phyloP scores from a whole-genome alignment of 2,329 filamentous ascomycete species.

The Dactylonectria estremocensis region DNA sequence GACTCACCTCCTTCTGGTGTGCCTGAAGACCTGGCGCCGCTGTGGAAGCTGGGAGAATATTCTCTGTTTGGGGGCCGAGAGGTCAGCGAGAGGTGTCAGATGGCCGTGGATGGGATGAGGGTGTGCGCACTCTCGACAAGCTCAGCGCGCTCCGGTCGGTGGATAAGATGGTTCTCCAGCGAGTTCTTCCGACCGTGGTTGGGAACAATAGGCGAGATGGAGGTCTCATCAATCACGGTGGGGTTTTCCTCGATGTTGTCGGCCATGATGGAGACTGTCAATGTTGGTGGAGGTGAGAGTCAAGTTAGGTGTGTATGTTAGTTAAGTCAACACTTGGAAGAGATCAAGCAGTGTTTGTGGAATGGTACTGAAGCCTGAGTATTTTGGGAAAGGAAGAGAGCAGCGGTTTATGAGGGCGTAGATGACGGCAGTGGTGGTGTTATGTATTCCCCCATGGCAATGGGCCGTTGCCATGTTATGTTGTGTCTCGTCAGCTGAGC shows the following conservation, averaged over 20 bases:
- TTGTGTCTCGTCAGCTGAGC: slow-evolving; percentile 44
- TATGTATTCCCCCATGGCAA: slow-evolving; percentile 44
- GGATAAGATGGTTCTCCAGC: slow-evolving; percentile 79
- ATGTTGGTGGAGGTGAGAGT: slow-evolving; percentile 10
- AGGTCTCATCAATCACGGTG: slow-evolving; percentile 63
- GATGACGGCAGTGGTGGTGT: slow-evolving; percentile 38
- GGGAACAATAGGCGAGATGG: slow-evolving; percentile 69
- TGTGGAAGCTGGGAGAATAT: slow-evolving; percentile 86
- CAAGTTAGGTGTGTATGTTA: too few species aligned
- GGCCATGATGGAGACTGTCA: slow-evolving; percentile 45
- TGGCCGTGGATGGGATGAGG: slow-evolving; percentile 50
- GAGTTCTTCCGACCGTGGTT: slow-evolving; percentile 74
- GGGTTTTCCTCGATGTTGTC: slow-evolving; percentile 45
- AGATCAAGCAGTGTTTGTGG: slow-evolving; percentile 4
- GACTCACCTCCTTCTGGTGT: slow-evolving; percentile 79
- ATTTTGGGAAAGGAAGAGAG: slow-evolving; percentile 16
- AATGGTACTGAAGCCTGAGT: slow-evolving; percentile 3
- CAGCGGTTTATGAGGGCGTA: slow-evolving; percentile 28
- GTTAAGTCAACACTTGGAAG: slow-evolving; percentile 14
- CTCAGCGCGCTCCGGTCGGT: slow-evolving; percentile 82
- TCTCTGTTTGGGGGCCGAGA: slow-evolving; percentile 67
- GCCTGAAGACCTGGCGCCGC: slow-evolving; percentile 86
- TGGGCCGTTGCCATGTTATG: slow-evolving; percentile 47
- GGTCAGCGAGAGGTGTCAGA: slow-evolving; percentile 40
- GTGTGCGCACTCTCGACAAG: slow-evolving; percentile 80